Conservation (phyloP, 768 basidiomycete genomes). For the Amylocystis lapponica region DNA sequence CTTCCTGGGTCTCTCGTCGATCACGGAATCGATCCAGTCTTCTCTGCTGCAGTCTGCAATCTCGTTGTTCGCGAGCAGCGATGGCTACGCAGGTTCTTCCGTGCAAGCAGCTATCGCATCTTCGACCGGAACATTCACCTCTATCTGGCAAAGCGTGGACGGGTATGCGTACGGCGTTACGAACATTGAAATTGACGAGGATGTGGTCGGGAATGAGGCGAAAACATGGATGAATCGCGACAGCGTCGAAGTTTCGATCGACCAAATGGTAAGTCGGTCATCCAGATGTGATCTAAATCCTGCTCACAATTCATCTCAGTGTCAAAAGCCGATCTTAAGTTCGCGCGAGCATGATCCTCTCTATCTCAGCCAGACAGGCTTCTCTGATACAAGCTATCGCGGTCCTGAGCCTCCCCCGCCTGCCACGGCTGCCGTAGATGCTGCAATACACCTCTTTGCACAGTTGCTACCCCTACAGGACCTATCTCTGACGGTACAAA, state of each 20-base stretch:
- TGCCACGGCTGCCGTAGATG: conserved; percentile 78
- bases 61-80: conserved; percentile 79
- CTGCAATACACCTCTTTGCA: conserved; percentile 83
- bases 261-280: conserved; percentile 54
- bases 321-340: conserved; percentile 72
- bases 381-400: conserved; percentile 34
- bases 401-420: conserved; percentile 68
- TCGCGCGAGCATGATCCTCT: conserved; percentile 86
- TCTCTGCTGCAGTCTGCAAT: conserved; percentile 78
- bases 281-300: neutral
- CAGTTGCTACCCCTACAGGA: conserved; percentile 77
- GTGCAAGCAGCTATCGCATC: conserved; percentile 91
- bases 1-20: conserved; percentile 69
- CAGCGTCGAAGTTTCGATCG: conserved; percentile 73
- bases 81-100: conserved; percentile 74
- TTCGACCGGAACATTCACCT: conserved; percentile 75
- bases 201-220: conserved; percentile 1
- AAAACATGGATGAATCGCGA: conserved; percentile 50
- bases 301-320: conserved; percentile 32
- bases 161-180: conserved; percentile 92
- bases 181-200: conserved; percentile 53
- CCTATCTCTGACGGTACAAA: conserved; percentile 45
- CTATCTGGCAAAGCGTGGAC: conserved; percentile 82
- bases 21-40: conserved; percentile 79
- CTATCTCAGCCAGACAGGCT: conserved; percentile 51